Conservation (phyloP, 2,329 filamentous ascomycete genomes). For the Apiospora marii region DNA sequence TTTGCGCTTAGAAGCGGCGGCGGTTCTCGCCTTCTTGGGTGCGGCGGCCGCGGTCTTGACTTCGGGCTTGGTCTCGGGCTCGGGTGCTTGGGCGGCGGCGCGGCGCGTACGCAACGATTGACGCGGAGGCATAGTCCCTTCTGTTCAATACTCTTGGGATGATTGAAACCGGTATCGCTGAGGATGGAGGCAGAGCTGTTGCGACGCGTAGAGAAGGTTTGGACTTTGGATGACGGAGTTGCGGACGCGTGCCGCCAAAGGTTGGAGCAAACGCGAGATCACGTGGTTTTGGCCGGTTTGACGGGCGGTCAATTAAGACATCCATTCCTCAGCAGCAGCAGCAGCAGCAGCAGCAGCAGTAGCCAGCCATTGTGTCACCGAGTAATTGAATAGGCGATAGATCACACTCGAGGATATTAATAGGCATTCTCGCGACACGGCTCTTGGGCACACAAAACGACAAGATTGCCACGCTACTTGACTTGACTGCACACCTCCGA, state of each 20-base stretch:
- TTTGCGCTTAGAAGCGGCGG: slow-evolving; percentile 42
- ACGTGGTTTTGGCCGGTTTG: not conserved
- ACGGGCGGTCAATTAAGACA: not conserved
- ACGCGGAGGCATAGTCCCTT: slow-evolving; percentile 23
- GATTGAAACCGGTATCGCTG: not conserved
- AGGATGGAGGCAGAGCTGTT: not conserved
- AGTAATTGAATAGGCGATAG: not conserved
- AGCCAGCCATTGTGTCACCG: not conserved
- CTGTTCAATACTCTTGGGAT: too few relatives aligned
- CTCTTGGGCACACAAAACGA: not conserved
- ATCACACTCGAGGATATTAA: not conserved
- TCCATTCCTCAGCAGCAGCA: not conserved
- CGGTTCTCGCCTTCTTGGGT: slow-evolving; percentile 26
- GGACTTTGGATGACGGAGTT: not conserved
- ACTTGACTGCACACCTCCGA: not conserved
- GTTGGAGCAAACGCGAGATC: not conserved
- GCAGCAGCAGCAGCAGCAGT: not conserved
- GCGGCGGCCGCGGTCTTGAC: not conserved
- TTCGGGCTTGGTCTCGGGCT: slow-evolving; percentile 9
- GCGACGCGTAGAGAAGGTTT: not conserved
- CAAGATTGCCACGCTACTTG: not conserved
- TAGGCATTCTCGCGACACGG: not conserved
- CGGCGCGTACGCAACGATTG: slow-evolving; percentile 28
- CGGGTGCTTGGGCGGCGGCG: slow-evolving; percentile 1
- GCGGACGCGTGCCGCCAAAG: not conserved